Conservation (phyloP, 2,329 filamentous ascomycete genomes). For the Colletotrichum kahawae region DNA sequence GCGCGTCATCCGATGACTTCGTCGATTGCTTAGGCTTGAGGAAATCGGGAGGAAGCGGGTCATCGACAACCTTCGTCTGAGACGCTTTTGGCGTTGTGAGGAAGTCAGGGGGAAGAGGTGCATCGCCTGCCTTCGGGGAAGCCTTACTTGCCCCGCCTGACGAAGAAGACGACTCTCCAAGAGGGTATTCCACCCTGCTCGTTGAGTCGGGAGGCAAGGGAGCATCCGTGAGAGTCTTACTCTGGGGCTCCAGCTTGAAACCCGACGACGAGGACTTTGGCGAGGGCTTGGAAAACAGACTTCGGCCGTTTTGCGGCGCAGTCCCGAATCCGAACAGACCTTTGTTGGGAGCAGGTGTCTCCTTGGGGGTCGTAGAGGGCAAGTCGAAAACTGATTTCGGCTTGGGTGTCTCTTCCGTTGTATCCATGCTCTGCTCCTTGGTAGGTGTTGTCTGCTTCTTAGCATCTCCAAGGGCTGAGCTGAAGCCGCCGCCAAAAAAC, state of each 20-base stretch:
- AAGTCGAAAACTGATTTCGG: constrained; percentile 32
- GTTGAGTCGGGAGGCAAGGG: constrained; percentile 61
- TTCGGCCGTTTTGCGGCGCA: constrained; percentile 27
- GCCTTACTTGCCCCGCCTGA: constrained; percentile 37
- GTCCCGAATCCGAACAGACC: constrained; percentile 41
- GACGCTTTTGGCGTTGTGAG: constrained; percentile 31
- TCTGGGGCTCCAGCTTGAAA: constrained; percentile 30
- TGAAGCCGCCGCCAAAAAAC: constrained; percentile 68
- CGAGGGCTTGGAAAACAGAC: constrained; percentile 28
- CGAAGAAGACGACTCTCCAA: constrained; percentile 58
- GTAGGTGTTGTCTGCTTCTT: constrained; percentile 41
- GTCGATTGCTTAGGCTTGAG: constrained; percentile 30
- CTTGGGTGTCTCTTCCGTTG: constrained; percentile 37
- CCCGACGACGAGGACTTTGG: constrained; percentile 21
- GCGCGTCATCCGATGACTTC: constrained; percentile 32
- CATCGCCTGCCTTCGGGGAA: constrained; percentile 28
- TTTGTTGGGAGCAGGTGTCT: constrained; percentile 51
- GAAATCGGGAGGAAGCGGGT: constrained; percentile 44
- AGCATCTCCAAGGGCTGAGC: constrained; percentile 58
- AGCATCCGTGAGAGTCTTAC: constrained; percentile 40
- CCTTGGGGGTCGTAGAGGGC: constrained; percentile 53
- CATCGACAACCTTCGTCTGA: constrained; percentile 27
- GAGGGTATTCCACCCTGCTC: constrained; percentile 54
- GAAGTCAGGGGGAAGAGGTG: constrained; percentile 45
- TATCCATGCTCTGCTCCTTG: constrained; percentile 61